Evolutionary conservation across 1,284 basidiomycete species (phyloP), one percentile per base, ranked within the genome.

Genomic region (Anthracocystis walkeri): DNA sequence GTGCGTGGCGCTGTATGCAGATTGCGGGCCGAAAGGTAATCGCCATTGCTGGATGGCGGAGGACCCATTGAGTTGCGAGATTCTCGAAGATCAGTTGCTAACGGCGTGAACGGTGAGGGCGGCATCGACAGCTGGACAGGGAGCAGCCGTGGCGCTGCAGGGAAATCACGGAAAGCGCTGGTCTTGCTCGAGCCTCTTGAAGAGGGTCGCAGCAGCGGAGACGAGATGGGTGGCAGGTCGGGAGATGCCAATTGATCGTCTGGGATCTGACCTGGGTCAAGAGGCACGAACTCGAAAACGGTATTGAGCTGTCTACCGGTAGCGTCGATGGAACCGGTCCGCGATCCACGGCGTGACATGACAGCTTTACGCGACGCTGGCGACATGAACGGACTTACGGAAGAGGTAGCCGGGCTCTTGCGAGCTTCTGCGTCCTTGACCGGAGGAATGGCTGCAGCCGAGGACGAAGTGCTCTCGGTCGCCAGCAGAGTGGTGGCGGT

Each of bases 81-180:
- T 18, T 72, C 69, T 5, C 61, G 65, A 16, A 33, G 21, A 25
- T 76, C 74, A 16, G 55, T 41, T 8, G 61, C 58, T 11, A 80
- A 31, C 3, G 79, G 79, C 21, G 77, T 77, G 31, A 77, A 72
- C 0, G 74, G 74, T 4, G 74, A 70, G n/a, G 67, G 58, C 11
- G 78, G 75, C 40, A 69, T 53, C 5, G 74, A 72, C 0, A 77
- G 46, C 44, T 80, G 74, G 3, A 80, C 65, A 0, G 79, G 79
- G n/a, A 78, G 60, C 20, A 80, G 55, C 4, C 79, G 56, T 1
- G 79, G 79, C n/a, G 74, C 70, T 29, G 53, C 31, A 14, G 77
- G 77, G 27, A 65, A 59, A 14, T 71, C 74, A 44, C 67, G 73
- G 21, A 58, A 56, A n/a, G 62, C 48, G n/a, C 53, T 58, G 25